Evolutionary conservation across 805 yeast species (phyloP).

Genomic region (Candida orba): DNA sequence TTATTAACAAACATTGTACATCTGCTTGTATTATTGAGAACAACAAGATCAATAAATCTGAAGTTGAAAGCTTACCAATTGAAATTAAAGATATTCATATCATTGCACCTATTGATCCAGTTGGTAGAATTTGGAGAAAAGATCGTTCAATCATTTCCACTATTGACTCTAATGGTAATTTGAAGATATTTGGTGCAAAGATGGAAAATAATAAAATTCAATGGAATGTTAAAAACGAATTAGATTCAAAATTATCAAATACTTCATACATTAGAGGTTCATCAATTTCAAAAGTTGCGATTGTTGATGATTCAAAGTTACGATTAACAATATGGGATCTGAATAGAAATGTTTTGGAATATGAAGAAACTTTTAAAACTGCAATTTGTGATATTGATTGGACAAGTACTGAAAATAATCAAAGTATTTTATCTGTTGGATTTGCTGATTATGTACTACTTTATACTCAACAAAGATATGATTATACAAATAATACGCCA

Average conservation of each 20-base stretch:
- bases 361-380: slow-evolving; percentile 34
- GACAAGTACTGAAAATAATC: slow-evolving; percentile 63
- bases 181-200: slow-evolving; percentile 40
- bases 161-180: slow-evolving; percentile 44
- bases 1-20: slow-evolving; percentile 37
- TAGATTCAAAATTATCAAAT: slow-evolving; percentile 49
- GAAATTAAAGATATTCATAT: slow-evolving; percentile 30
- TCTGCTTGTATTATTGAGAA: slow-evolving; percentile 34
- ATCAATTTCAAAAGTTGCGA: slow-evolving; percentile 66
- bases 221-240: slow-evolving; percentile 47
- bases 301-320: slow-evolving; percentile 48
- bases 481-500: slow-evolving; percentile 76
- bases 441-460: slow-evolving; percentile 55
- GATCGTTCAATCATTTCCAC: slow-evolving; percentile 44
- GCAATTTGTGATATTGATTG: slow-evolving; percentile 73
- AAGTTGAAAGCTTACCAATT: slow-evolving; percentile 34
- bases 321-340: slow-evolving; percentile 76
- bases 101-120: slow-evolving; percentile 64
- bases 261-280: slow-evolving; percentile 63
- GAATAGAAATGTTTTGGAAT: slow-evolving; percentile 59
- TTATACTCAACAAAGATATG: slow-evolving; percentile 80
- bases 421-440: slow-evolving; percentile 76
- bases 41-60: slow-evolving; percentile 23
- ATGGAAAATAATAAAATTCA: slow-evolving; percentile 26
- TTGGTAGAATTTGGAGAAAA: slow-evolving; percentile 30